Evolutionary conservation across 331 rosid genomes (phyloP).

Genomic region (Acacia concinna): DNA sequence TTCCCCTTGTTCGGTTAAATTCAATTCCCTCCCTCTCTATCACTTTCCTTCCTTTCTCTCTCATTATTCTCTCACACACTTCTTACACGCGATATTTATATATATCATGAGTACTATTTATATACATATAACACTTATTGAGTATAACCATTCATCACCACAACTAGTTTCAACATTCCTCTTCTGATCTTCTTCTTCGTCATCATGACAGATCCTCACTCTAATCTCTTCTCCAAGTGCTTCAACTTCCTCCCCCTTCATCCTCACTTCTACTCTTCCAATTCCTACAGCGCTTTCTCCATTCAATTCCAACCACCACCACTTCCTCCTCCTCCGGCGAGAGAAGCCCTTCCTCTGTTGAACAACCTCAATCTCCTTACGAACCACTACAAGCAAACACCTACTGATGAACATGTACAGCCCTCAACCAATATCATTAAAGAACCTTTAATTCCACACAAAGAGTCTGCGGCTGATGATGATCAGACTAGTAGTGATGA

Average conservation of each 20-base stretch:
- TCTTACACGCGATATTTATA: slow-evolving; percentile 3
- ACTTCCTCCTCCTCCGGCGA: slow-evolving; percentile 35
- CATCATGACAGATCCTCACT: slow-evolving; percentile 52
- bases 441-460: not conserved
- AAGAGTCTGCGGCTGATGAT: slow-evolving; percentile 1
- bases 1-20: not conserved
- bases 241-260: slow-evolving; percentile 47
- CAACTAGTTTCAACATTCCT: not conserved
- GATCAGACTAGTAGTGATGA: not conserved
- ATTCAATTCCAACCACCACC: slow-evolving; percentile 17
- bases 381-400: not conserved
- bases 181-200: not conserved
- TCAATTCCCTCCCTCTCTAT: not conserved
- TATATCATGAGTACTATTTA: not conserved
- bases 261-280: not conserved
- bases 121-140: not conserved
- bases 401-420: not conserved
- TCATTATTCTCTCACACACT: not conserved
- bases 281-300: not conserved
- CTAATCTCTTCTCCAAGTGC: slow-evolving; percentile 33
- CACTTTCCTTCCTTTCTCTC: not conserved
- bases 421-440: not conserved
- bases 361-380: not conserved
- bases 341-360: slow-evolving; percentile 11
- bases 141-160: not conserved